phyloP scores from a whole-genome alignment of 257 asterid genomes.

The Scutellaria minor region DNA sequence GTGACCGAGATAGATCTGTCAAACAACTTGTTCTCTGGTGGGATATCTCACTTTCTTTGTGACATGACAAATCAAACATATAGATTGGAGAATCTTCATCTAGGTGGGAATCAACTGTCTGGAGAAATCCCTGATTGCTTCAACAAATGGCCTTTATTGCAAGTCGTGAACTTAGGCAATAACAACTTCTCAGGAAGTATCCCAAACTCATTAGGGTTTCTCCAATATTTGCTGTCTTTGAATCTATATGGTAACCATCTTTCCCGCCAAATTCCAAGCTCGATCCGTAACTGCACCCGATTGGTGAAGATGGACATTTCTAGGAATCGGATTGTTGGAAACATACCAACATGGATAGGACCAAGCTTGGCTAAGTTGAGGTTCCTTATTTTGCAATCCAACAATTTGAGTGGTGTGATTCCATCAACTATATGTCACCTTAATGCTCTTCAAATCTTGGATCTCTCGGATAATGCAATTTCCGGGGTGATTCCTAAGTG shows the following conservation, averaged over 20 bases:
- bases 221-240: conserved; percentile 27
- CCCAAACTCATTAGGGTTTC: conserved; percentile 42
- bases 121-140: conserved; percentile 43
- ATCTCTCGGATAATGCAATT: conserved; percentile 35
- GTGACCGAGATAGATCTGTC: conserved; percentile 37
- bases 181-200: conserved; percentile 44
- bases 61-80: conserved; percentile 7
- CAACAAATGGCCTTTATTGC: conserved; percentile 31
- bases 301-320: conserved; percentile 34
- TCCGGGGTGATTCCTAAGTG: conserved; percentile 37
- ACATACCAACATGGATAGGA: conserved; percentile 37
- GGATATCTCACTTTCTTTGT: conserved; percentile 38
- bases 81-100: conserved; percentile 29
- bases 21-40: conserved; percentile 36
- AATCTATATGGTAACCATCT: conserved; percentile 33
- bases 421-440: conserved; percentile 34
- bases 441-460: conserved; percentile 35
- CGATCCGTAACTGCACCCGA: conserved; percentile 32
- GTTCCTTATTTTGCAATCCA: conserved; percentile 36
- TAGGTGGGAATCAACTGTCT: conserved; percentile 35
- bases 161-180: conserved; percentile 29
- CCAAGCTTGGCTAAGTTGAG: conserved; percentile 12
- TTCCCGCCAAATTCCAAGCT: conserved; percentile 34
- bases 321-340: conserved; percentile 31
- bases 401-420: conserved; percentile 39